These are phyloP conservation scores for Fusarium sp. DNA, from an alignment of 2,329 filamentous ascomycete species.

Conservation along the genomic window DNA sequence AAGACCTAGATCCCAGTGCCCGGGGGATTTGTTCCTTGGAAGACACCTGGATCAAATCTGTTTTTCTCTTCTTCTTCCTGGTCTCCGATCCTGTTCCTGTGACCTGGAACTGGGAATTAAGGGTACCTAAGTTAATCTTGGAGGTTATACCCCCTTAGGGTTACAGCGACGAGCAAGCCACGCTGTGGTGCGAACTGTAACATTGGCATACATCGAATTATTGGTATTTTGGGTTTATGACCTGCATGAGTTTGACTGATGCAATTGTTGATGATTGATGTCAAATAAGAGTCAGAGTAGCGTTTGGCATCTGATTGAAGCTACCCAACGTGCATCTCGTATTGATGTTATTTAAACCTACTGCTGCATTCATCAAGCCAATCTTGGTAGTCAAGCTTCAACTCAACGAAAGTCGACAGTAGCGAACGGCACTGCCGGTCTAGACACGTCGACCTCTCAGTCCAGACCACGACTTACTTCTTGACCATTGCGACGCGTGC, in stretches of 20 bases:
- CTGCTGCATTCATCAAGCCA: constrained; percentile 11
- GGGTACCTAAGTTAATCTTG: constrained; percentile 4
- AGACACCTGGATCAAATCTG: constrained; percentile 11
- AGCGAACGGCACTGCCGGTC: neutral
- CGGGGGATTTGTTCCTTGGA: constrained; percentile 20
- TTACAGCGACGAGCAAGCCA: constrained; percentile 41
- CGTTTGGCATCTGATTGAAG: constrained; percentile 26
- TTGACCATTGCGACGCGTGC: constrained; percentile 12
- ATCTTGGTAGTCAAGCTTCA: neutral
- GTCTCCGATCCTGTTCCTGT: constrained; percentile 2
- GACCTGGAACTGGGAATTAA: constrained; percentile 10
- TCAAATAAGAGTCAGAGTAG: neutral
- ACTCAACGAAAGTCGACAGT: neutral
- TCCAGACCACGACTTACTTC: constrained; percentile 3
- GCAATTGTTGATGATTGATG: constrained; percentile 1
- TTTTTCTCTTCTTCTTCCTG: neutral
- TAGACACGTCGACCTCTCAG: constrained; percentile 8
- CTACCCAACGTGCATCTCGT: constrained; percentile 31
- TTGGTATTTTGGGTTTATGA: constrained; percentile 20
- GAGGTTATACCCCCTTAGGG: neutral
- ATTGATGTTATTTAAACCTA: constrained; percentile 7
- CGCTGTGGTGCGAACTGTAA: constrained; percentile 6
- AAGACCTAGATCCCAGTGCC: neutral
- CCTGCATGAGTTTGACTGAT: neutral
- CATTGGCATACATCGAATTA: neutral